Base-by-base conservation (phyloP, 176 grass and related monocot species). In the Dendrocalamus sinicus region DNA sequence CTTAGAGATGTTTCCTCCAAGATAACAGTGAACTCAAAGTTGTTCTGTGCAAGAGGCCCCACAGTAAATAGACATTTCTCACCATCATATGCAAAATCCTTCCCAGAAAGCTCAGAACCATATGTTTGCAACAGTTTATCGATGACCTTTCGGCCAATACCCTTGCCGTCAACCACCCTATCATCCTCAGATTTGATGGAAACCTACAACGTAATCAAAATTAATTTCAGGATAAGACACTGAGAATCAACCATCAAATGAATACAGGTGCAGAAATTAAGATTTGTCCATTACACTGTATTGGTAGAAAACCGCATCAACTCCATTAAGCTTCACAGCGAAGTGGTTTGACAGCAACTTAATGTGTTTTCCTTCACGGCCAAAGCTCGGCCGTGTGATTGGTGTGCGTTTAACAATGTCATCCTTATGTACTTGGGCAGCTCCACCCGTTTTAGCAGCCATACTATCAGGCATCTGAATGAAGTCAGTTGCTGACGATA, bases 71-170 rank as follows among this genome's bases (percentile, higher is more conserved):
- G 77, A 67, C 85, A 93, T 83, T 95, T 98, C 60, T 95, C 93
- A 32, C 95, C 95, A 87, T 98, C 95, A 52, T 93, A 98, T 47
- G 89, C 95, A 87, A 98, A 95, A 43, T 90, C 84, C 80, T 98
- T 98, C 64, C 91, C 91, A 28, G 68, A 82, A 91, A 98, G 85
- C 65, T 98, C 95, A 73, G 91, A 91, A 81, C 89, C 76, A 35
- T 97, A 97, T 72, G 88, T 95, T 51, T 95, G 91, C 73, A 91
- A 77, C 62, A 98, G 48, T 74, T 91, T 98, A 65, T 95, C 91
- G 39, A 98, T 85, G 52, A 98, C 67, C 58, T 93, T 93, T 79
- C 91, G 80, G 9, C 93, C 86, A 46, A 92, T 87, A 67, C 88
- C 88, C 79, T 95, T 98, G 76, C 88, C 86, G 15, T 90, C 84